Conservation (phyloP, 2,329 filamentous ascomycete species). For the Orbilia javanica region DNA sequence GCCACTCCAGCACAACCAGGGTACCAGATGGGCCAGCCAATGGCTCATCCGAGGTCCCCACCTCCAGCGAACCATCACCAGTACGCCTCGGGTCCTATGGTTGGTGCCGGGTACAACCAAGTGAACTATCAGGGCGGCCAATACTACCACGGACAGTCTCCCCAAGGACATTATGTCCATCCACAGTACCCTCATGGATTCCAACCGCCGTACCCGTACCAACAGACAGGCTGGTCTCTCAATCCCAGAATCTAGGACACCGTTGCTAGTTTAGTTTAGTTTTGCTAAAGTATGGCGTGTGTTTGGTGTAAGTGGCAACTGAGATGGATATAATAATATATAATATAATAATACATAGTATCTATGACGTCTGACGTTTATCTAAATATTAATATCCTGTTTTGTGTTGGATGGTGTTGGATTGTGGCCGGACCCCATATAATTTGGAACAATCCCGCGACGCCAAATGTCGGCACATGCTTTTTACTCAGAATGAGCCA, state of each 20-base stretch:
- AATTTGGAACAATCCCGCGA: slow-evolving; percentile 21
- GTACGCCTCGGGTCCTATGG: background rate
- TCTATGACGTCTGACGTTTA: too few relatives aligned
- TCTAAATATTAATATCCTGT: too few relatives aligned
- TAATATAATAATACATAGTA: too few relatives aligned
- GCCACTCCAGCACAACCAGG: background rate
- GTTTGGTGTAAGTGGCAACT: too few relatives aligned
- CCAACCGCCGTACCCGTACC: too few relatives aligned
- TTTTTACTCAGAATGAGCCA: background rate
- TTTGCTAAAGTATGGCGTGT: too few relatives aligned
- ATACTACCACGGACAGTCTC: background rate
- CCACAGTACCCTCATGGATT: background rate
- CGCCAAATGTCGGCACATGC: slow-evolving; percentile 11
- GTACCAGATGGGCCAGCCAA: background rate
- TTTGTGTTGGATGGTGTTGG: slow-evolving; percentile 1
- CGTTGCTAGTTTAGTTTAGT: too few relatives aligned
- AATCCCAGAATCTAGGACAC: too few relatives aligned
- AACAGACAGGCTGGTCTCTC: too few relatives aligned
- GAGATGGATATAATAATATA: too few relatives aligned
- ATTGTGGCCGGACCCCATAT: background rate
- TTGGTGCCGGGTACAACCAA: background rate
- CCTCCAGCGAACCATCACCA: background rate
- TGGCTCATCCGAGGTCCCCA: background rate
- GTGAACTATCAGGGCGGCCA: background rate
- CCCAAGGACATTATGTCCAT: too few relatives aligned